phyloP scores from a whole-genome alignment of 2,329 filamentous ascomycete species.

The Ilyonectria mors-panacis region DNA sequence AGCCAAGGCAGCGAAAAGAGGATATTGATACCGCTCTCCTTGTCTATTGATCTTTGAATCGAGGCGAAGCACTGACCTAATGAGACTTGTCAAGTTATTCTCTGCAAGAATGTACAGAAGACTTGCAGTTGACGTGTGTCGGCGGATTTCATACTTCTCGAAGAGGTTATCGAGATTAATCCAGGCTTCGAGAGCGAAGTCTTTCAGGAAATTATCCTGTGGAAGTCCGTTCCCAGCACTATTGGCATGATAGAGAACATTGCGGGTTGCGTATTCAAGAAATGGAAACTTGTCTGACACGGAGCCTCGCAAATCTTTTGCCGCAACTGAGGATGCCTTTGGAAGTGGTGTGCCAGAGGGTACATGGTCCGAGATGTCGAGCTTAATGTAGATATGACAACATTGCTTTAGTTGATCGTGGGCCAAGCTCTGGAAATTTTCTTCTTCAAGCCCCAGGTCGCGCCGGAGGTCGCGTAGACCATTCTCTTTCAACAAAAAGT shows the following conservation, averaged over 20 bases:
- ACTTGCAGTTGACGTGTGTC: not conserved
- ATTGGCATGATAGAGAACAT: constrained; percentile 36
- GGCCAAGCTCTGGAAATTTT: not conserved
- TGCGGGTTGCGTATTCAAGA: constrained; percentile 22
- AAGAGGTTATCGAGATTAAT: constrained; percentile 17
- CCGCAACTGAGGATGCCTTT: not conserved
- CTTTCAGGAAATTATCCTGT: not conserved
- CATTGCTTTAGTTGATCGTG: constrained; percentile 31
- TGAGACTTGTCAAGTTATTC: not conserved
- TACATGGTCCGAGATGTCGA: not conserved
- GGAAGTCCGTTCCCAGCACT: not conserved
- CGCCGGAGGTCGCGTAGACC: constrained; percentile 44
- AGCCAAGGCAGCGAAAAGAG: constrained; percentile 23
- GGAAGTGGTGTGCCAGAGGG: not conserved
- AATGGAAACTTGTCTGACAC: constrained; percentile 29
- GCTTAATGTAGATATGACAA: constrained; percentile 9
- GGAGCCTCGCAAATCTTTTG: not conserved
- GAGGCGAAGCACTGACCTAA: not conserved
- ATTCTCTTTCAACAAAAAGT: constrained; percentile 59
- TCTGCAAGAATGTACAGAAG: constrained; percentile 33
- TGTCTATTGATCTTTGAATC: not conserved
- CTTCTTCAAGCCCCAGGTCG: not conserved
- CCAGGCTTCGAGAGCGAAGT: constrained; percentile 14
- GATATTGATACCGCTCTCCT: constrained; percentile 21
- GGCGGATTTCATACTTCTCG: not conserved